Evolutionary conservation across 2,329 filamentous ascomycete species (phyloP), one percentile per base, ranked within the genome.

Genomic region (Talaromyces sp.): DNA sequence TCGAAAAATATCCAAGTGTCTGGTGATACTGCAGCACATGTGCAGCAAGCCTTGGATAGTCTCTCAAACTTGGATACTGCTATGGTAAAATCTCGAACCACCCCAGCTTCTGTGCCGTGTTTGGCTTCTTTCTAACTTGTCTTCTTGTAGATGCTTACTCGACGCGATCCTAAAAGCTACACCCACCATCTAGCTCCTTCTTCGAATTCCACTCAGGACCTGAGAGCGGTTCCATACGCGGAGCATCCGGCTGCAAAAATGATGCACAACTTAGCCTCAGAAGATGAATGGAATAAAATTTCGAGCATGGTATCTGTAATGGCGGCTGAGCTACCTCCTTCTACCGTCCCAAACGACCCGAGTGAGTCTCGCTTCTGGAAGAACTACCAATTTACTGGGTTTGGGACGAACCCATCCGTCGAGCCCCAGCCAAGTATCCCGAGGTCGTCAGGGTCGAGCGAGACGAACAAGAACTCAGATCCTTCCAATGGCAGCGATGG

Each of bases 1-100:
- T 60, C 60, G 8, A 67, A 67, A 31, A 65, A 68, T 9, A 65
- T 75, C 14, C 64, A 66, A 23, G 67, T 75, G 16, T 67, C 67
- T 10, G 72, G 70, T 8, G 64, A 61, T 5, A 59, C 61, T 31
- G 53, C 50, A 9, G 61, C 33, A 7, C 68, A 71, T 59, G 69
- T 73, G 3, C 65, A 74, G 12, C 66, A 71, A 56, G 71, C 72
- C 42, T 53, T 75, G 33, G 62, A 61, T 9, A 69, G 66, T 30
- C 65, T 76, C 10, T 62, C 63, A n/a, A 67, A 66, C 23, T 59
- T 75, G 57, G 68, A 75, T 31, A 65, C 60, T 10, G 63, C 67
- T 1, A 59, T 74, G 60, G 74, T 75, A 65, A 16, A 23, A 33
- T 9, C 52, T 47, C n/a, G 10, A 10, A n/a, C 16, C 14, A 5